Conservation (phyloP, 2,329 filamentous ascomycete species). For the Penicillium sumatraense region DNA sequence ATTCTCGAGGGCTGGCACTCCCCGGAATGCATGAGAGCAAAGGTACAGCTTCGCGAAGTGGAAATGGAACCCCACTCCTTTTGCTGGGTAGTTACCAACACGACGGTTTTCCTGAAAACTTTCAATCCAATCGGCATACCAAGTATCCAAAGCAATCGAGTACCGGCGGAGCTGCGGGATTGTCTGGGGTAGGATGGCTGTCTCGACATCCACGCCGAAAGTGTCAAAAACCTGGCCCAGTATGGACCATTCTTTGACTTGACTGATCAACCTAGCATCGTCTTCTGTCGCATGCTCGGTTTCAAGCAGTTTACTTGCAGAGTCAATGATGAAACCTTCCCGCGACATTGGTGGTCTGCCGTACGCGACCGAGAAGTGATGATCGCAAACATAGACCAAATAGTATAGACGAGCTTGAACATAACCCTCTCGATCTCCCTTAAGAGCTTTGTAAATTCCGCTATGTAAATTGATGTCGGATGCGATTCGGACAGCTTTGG, state of each 20-base stretch:
- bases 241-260: constrained; percentile 40
- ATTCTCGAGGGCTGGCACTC: constrained; percentile 18
- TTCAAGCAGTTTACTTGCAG: constrained; percentile 25
- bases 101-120: constrained; percentile 37
- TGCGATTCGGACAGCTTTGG: constrained; percentile 26
- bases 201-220: constrained; percentile 38
- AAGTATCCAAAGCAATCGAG: constrained; percentile 24
- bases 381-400: constrained; percentile 43
- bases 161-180: constrained; percentile 26
- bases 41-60: constrained; percentile 54
- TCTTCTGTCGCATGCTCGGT: constrained; percentile 37
- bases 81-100: constrained; percentile 50
- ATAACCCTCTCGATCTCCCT: constrained; percentile 27
- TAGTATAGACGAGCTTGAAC: constrained; percentile 36
- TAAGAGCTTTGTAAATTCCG: constrained; percentile 26
- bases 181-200: constrained; percentile 16
- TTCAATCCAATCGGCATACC: constrained; percentile 26
- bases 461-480: constrained; percentile 30
- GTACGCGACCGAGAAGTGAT: constrained; percentile 44
- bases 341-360: constrained; percentile 41
- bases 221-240: constrained; percentile 38
- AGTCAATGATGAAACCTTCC: constrained; percentile 37
- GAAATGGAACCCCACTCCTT: constrained; percentile 51
- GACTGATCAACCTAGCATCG: constrained; percentile 39
- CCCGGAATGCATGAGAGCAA: constrained; percentile 51